Conservation (phyloP, 441 rosid species). For the Erysimum cheiri region DNA sequence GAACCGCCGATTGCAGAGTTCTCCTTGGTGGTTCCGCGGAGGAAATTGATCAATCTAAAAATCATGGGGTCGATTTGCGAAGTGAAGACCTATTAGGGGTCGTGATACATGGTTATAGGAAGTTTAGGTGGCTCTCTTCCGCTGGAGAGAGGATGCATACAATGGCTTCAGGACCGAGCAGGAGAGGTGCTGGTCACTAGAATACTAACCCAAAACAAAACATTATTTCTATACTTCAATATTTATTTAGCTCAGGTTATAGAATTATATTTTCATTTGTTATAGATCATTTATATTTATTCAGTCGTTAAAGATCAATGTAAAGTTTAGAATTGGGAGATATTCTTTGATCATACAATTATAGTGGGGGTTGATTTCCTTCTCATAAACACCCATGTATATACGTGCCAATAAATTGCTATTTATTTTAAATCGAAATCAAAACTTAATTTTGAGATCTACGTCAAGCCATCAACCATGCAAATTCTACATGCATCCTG, state of each 20-base stretch:
- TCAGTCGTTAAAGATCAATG: conserved; percentile 34
- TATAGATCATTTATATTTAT: conserved; percentile 36
- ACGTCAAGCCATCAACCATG: neutral
- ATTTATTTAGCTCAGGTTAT: conserved; percentile 42
- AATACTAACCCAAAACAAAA: neutral
- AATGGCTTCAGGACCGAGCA: conserved; percentile 75
- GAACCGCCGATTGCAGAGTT: conserved; percentile 48
- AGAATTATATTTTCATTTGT: conserved; percentile 37
- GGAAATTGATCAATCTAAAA: conserved; percentile 23
- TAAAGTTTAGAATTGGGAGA: conserved; percentile 37
- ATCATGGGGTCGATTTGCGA: conserved; percentile 27
- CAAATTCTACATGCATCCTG: neutral
- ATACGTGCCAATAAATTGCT: conserved; percentile 3
- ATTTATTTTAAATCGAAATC: neutral
- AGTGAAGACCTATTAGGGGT: conserved; percentile 26
- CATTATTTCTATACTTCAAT: conserved; percentile 22
- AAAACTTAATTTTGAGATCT: neutral
- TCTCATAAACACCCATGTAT: conserved; percentile 25
- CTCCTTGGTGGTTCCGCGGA: conserved; percentile 37
- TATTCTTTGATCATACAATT: conserved; percentile 37
- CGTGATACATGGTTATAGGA: conserved; percentile 36
- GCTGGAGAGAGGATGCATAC: conserved; percentile 44
- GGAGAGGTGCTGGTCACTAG: conserved; percentile 83
- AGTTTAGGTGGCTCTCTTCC: conserved; percentile 36
- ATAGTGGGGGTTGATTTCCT: neutral